phyloP scores from a whole-genome alignment of 371 early-diverging fungal genomes.

The Lichtheimia corymbifera region DNA sequence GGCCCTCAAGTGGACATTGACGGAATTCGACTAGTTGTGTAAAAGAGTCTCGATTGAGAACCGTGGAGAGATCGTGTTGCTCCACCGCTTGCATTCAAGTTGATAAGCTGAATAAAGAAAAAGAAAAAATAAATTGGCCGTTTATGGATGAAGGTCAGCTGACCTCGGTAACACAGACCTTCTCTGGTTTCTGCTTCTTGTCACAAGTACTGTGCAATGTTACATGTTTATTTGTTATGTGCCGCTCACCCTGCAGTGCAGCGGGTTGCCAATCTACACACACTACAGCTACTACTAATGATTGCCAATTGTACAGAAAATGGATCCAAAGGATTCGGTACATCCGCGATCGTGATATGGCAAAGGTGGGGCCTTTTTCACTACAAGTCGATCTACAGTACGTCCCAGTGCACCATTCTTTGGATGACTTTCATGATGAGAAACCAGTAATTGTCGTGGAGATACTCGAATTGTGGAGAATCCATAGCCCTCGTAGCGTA shows the following conservation, averaged over 20 bases:
- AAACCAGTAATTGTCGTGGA: conserved; percentile 15
- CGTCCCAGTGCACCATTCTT: conserved; percentile 15
- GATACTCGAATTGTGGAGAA: conserved; percentile 24
- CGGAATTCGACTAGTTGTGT: conserved; percentile 24
- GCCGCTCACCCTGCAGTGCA: no score
- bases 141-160: background rate
- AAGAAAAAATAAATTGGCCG: background rate
- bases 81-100: background rate
- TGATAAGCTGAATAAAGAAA: background rate
- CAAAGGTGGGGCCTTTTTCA: background rate
- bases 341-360: background rate
- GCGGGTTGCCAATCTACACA: no score
- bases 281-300: background rate
- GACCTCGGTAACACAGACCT: no score
- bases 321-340: background rate
- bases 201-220: no score
- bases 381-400: conserved; percentile 7
- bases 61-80: conserved; percentile 32
- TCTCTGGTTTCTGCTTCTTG: no score
- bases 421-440: conserved; percentile 22
- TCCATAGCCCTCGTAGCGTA: conserved; percentile 32
- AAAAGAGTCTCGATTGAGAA: conserved; percentile 39
- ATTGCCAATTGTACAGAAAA: background rate
- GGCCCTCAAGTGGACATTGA: conserved; percentile 34
- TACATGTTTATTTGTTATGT: no score